These are phyloP conservation scores for Fusarium setosum DNA, from an alignment of 2,329 filamentous ascomycete species.

Conservation along the genomic window DNA sequence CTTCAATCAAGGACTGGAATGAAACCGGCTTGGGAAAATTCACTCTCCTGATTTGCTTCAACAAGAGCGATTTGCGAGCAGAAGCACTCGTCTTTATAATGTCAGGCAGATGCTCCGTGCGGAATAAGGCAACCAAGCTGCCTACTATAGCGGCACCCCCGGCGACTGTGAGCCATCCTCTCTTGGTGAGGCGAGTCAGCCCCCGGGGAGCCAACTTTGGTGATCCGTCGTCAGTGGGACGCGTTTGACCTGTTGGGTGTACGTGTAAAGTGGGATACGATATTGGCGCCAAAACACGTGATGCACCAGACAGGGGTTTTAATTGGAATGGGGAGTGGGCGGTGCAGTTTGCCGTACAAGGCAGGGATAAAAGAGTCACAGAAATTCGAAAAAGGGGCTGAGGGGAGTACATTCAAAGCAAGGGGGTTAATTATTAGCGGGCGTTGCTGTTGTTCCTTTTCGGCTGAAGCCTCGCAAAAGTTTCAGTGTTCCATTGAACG, in stretches of 20 bases:
- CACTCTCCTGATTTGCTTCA: constrained; percentile 31
- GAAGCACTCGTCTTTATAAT: constrained; percentile 43
- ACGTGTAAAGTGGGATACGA: constrained; percentile 28
- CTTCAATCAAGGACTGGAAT: constrained; percentile 33
- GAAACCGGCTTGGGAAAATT: constrained; percentile 21
- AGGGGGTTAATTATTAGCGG: constrained; percentile 25
- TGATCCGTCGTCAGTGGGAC: constrained; percentile 37
- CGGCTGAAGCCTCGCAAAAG: neutral
- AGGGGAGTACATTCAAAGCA: constrained; percentile 4
- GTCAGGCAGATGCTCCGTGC: constrained; percentile 38
- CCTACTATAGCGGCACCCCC: constrained; percentile 38
- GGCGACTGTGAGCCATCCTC: constrained; percentile 15
- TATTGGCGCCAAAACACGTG: constrained; percentile 34
- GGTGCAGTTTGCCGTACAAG: neutral
- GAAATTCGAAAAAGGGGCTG: constrained; percentile 25
- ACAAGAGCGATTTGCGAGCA: constrained; percentile 5
- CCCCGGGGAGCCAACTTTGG: constrained; percentile 21
- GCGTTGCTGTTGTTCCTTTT: neutral
- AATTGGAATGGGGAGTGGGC: constrained; percentile 9
- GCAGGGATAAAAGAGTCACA: constrained; percentile 16
- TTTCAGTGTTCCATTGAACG: neutral
- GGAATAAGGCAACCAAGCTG: constrained; percentile 29
- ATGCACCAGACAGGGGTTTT: constrained; percentile 2
- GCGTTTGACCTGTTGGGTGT: constrained; percentile 10
- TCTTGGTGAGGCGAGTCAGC: constrained; percentile 36